Evolutionary conservation across 73 alveolate species (phyloP), one percentile per base, ranked within the genome.

Genomic region (Blepharisma stoltei): DNA sequence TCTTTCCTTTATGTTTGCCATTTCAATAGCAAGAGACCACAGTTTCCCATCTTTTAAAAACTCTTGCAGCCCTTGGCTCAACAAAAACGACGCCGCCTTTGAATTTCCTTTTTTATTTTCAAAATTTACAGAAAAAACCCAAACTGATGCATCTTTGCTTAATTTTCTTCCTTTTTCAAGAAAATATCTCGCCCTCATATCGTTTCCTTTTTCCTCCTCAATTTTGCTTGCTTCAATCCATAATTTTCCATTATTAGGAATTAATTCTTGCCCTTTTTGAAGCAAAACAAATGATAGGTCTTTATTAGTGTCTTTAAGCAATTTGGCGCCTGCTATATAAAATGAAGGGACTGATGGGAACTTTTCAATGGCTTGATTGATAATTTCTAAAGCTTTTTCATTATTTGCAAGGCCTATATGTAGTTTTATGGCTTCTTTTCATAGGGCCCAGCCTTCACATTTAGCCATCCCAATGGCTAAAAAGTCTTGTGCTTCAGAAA

Each of bases 1-100:
- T 32, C 94, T 79, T n/a, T 89, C 80, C 47, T 81, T 78, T 21
- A 48, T 67, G 18, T 88, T 88, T 50, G 84, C 95, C 70, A 92
- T 71, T 70, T 86, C 93, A 60, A 92, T 87, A 6, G 89, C 86
- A 38, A 70, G 68, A 6, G 98, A 87, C 95, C 95, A 87, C 8
- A 92, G 78, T 45, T 77, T 76, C 49, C 95, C 92, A 46, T 85
- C 53, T 23, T 54, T 44, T 27, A 90, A 87, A 83, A 87, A 89
- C 45, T 81, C 83, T 47, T 92, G 68, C 32, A 92, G 54, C 5
- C 96, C 96, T 66, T 82, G 83, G 32, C 89, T 83, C 9, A 81
- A 71, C 48, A 89, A 71, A 71, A 77, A 54, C 70, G 86, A 67
- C 5, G 96, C 93, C 6, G 87, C 84, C 76, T 92, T 89, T 32